Conservation (phyloP, 164 flowering plant species). For the Akebia trifoliata region DNA sequence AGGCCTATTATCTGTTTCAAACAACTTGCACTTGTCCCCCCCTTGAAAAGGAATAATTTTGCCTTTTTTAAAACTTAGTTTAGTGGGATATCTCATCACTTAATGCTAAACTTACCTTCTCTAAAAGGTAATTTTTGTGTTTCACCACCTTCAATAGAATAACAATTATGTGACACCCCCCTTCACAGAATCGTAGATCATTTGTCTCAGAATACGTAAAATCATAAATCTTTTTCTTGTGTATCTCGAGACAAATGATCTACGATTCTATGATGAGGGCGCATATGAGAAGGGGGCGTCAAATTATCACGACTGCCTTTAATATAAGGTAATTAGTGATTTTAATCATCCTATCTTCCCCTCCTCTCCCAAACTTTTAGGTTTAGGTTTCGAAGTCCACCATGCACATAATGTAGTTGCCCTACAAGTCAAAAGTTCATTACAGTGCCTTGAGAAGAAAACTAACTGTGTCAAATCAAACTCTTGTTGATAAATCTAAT, state of each 20-base stretch:
- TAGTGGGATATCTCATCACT: conserved; percentile 20
- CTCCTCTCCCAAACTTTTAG: background rate
- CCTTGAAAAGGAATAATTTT: conserved; percentile 13
- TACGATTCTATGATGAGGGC: no score
- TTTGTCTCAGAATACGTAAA: no score
- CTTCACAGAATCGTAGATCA: no score
- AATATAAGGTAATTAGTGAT: no score
- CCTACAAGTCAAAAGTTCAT: conserved; percentile 35
- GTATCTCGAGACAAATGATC: no score
- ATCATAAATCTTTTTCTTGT: no score
- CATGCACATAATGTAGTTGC: conserved; percentile 26
- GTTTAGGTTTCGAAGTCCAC: conserved; percentile 13
- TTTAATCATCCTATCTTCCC: background rate
- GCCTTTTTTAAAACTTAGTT: background rate
- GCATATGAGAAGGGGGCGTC: no score
- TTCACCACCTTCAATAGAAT: no score
- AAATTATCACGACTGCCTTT: no score
- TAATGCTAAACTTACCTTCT: conserved; percentile 32
- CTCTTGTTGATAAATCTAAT: conserved; percentile 21
- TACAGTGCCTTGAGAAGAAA: conserved; percentile 39
- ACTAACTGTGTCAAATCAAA: conserved; percentile 27
- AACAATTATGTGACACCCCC: no score
- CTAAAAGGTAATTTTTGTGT: conserved; percentile 9
- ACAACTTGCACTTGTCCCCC: conserved; percentile 25
- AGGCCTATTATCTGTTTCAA: conserved; percentile 14